Conservation (phyloP, 805 yeast genomes). For the Allodekkera sacchari region DNA sequence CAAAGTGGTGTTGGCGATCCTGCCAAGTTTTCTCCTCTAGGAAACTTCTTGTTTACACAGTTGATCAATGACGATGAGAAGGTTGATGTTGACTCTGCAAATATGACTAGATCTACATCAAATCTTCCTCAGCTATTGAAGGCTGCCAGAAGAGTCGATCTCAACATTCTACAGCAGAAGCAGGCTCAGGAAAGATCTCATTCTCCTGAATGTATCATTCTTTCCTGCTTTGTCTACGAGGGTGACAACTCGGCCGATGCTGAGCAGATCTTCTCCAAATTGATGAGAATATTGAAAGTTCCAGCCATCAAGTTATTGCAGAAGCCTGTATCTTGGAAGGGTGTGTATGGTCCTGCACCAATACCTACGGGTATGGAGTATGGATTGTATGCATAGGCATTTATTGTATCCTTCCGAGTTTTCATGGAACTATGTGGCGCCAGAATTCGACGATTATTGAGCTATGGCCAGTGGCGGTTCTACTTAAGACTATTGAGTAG, state of each 20-base stretch:
- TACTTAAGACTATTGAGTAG: too few species aligned
- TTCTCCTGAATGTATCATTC: conserved; percentile 6
- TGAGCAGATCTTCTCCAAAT: conserved; percentile 33
- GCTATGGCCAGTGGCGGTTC: too few species aligned
- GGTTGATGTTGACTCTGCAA: neutral
- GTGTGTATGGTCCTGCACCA: conserved; percentile 72
- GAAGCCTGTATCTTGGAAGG: conserved; percentile 74
- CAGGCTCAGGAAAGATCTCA: neutral
- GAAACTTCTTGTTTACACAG: neutral
- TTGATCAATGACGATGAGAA: conserved; percentile 1
- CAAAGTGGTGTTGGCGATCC: conserved; percentile 4
- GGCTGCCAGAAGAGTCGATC: conserved; percentile 2
- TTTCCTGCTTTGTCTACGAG: conserved; percentile 60
- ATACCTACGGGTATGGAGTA: conserved; percentile 64
- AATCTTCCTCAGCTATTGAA: neutral
- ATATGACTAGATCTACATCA: conserved; percentile 4
- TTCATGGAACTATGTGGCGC: too few species aligned
- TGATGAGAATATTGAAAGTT: conserved; percentile 18
- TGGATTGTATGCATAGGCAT: conserved; percentile 48
- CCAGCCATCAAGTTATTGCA: conserved; percentile 23
- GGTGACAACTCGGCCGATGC: conserved; percentile 86
- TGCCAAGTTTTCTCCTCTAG: conserved; percentile 9
- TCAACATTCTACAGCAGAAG: neutral
- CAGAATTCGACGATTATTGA: too few species aligned
- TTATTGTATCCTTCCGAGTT: too few species aligned